phyloP scores from a whole-genome alignment of 495 filamentous ascomycete species.

The Hypoxylon cercidicola region DNA sequence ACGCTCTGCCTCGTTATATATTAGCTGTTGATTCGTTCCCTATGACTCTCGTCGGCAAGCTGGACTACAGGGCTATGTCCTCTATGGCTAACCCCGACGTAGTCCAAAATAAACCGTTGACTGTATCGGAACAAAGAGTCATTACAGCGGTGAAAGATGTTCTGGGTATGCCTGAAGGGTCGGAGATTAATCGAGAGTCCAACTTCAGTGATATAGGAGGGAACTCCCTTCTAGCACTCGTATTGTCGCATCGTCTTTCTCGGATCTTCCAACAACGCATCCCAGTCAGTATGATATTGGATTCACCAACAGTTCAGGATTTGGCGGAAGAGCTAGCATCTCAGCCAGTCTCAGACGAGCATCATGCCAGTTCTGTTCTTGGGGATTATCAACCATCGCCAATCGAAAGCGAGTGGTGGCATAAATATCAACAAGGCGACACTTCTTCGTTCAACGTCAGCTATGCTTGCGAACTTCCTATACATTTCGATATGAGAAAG shows the following conservation, averaged over 20 bases:
- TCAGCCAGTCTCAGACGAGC: neutral
- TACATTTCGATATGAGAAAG: neutral
- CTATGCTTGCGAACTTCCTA: neutral
- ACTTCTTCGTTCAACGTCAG: slow-evolving; percentile 15
- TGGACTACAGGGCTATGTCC: neutral
- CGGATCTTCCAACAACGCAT: neutral
- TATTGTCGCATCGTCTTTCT: neutral
- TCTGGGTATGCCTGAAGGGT: neutral
- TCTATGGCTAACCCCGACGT: neutral
- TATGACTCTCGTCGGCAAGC: neutral
- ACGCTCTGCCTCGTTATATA: neutral
- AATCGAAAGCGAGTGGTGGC: slow-evolving; percentile 14
- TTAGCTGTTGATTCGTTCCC: neutral
- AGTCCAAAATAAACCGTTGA: neutral
- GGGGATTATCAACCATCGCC: slow-evolving; percentile 3
- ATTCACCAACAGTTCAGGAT: neutral
- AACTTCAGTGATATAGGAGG: neutral
- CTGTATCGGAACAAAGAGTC: neutral
- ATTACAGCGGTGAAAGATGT: neutral
- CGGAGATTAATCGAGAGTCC: neutral
- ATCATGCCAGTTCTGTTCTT: neutral
- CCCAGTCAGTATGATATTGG: neutral
- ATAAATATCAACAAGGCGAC: slow-evolving; percentile 4
- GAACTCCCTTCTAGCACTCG: neutral
- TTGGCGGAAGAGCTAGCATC: neutral